Conservation (phyloP, 2,329 filamentous ascomycete species). For the Chrysoporthe austroafricana region DNA sequence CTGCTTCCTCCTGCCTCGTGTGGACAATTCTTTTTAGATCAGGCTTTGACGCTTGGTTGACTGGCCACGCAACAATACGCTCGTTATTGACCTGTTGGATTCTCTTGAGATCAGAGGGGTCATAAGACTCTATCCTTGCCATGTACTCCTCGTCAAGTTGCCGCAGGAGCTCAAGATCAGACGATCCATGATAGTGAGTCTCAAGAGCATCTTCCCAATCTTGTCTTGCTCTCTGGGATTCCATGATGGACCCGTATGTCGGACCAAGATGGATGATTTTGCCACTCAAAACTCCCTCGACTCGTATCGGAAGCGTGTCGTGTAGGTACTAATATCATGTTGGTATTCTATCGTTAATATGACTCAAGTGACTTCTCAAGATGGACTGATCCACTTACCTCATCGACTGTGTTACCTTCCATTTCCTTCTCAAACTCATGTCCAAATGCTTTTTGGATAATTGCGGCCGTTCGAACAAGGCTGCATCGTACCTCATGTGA, state of each 20-base stretch:
- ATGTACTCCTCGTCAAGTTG: not conserved
- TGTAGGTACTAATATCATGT: not conserved
- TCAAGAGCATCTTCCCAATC: not conserved
- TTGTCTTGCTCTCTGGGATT: not conserved
- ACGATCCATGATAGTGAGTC: not conserved
- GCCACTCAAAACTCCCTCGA: not conserved
- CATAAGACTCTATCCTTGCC: not conserved
- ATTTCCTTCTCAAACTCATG: not conserved
- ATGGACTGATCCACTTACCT: not conserved
- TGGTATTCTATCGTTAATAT: not conserved
- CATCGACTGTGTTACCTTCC: not conserved
- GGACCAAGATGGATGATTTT: not conserved
- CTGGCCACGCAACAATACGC: not conserved
- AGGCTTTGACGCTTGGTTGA: not conserved
- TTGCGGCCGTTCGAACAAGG: not conserved
- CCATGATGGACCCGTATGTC: not conserved
- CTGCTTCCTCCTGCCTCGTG: not conserved
- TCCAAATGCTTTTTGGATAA: not conserved
- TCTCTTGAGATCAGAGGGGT: not conserved
- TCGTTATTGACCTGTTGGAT: not conserved
- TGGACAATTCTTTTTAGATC: not conserved
- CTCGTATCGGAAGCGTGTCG: not conserved
- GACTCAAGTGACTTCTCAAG: not conserved
- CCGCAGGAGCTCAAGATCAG: not conserved
- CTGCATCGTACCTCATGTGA: not conserved